A percentile compares a stretch with the other conserved stretches of the same genome.
Evolutionary conservation across 1,284 basidiomycete genomes (phyloP).

Genomic region (Boletellus deceptivus): DNA sequence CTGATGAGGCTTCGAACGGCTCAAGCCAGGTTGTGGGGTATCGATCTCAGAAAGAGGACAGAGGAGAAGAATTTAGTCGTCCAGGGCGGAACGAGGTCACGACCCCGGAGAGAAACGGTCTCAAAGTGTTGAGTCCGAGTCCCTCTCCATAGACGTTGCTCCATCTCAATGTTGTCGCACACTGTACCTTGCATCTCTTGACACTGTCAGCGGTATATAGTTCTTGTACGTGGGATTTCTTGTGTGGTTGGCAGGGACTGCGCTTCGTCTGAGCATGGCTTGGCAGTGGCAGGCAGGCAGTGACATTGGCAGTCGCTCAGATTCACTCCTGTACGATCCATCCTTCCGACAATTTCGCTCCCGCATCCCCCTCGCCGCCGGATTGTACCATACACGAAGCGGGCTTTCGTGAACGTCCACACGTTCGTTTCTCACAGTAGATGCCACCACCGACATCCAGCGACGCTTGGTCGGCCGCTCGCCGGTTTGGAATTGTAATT

Average conservation of each 20-base stretch:
- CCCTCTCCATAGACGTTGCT: background rate
- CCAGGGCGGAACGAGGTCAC: conserved; percentile 30
- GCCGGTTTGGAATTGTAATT: conserved; percentile 93
- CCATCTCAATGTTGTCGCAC: conserved; percentile 10
- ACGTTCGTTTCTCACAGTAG: conserved; percentile 27
- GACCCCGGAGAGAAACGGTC: conserved; percentile 25
- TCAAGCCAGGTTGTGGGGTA: conserved; percentile 31
- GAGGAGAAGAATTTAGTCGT: conserved; percentile 15
- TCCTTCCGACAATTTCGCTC: background rate
- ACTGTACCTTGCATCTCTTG: background rate
- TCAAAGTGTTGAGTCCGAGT: conserved; percentile 15
- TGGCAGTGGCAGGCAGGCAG: background rate
- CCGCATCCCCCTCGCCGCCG: background rate
- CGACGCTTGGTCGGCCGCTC: conserved; percentile 71
- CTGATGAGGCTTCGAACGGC: conserved; percentile 48
- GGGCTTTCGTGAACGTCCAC: conserved; percentile 23
- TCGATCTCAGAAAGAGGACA: conserved; percentile 19
- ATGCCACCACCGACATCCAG: conserved; percentile 70
- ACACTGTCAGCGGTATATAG: background rate
- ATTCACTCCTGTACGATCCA: background rate
- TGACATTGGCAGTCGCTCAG: conserved; percentile 1
- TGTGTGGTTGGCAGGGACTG: background rate
- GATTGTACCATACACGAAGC: conserved; percentile 14
- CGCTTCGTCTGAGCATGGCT: background rate
- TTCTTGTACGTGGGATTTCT: conserved; percentile 1